Evolutionary conservation across 1,284 basidiomycete species (phyloP).

Genomic region (Pseudozyma sp.): DNA sequence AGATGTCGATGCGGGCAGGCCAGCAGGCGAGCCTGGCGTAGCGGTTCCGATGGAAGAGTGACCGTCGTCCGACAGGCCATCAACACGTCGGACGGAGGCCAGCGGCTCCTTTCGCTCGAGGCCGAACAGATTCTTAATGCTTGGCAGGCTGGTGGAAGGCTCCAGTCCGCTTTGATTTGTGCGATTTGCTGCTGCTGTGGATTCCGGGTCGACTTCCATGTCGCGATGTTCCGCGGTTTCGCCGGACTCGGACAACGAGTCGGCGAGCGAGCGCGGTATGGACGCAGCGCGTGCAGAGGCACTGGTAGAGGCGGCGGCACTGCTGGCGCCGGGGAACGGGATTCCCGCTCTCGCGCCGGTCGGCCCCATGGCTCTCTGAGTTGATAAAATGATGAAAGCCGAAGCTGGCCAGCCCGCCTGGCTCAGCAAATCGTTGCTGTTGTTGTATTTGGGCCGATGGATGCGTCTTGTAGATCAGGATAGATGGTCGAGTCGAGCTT

Average conservation of each 20-base stretch:
- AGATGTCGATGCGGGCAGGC: constrained; percentile 9
- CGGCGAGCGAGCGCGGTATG: constrained; percentile 31
- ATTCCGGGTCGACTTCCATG: constrained; percentile 43
- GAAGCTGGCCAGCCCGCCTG: constrained; percentile 40
- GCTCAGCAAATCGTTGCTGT: constrained; percentile 26
- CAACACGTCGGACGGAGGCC: constrained; percentile 29
- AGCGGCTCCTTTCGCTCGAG: constrained; percentile 41
- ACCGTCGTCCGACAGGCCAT: constrained; percentile 29
- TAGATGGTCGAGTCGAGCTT: not conserved
- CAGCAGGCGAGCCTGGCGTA: constrained; percentile 33
- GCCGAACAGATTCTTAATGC: constrained; percentile 51
- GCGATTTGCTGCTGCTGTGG: constrained; percentile 21
- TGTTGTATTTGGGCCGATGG: not conserved
- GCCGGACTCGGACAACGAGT: constrained; percentile 25
- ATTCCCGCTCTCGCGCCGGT: constrained; percentile 39
- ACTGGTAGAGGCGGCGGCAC: constrained; percentile 13
- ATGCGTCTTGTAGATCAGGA: not conserved
- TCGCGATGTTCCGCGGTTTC: constrained; percentile 20
- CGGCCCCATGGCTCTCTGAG: constrained; percentile 40
- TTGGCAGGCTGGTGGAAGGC: constrained; percentile 39
- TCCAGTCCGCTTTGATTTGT: constrained; percentile 12
- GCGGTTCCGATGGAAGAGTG: constrained; percentile 27
- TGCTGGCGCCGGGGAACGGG: constrained; percentile 45
- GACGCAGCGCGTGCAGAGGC: constrained; percentile 23
- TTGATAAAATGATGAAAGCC: constrained; percentile 31